A percentile compares a stretch with the other conserved stretches of the same genome.
phyloP scores from a whole-genome alignment of 2,329 filamentous ascomycete genomes.

The Aspergillus sp. region DNA sequence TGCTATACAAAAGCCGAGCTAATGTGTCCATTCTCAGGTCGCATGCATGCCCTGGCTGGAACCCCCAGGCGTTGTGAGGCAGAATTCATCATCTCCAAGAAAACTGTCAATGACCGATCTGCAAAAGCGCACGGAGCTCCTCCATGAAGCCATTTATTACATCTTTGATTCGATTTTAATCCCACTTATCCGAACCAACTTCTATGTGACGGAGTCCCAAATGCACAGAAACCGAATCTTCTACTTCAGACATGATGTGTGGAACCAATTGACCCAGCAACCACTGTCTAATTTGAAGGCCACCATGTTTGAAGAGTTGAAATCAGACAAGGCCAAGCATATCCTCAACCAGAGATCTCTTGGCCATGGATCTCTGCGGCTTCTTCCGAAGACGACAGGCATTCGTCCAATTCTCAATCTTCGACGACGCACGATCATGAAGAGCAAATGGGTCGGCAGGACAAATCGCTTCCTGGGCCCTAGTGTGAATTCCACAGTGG shows the following conservation, averaged over 20 bases:
- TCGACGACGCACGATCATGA: constrained; percentile 58
- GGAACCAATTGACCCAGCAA: constrained; percentile 73
- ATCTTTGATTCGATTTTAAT: constrained; percentile 88
- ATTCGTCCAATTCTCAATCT: constrained; percentile 88
- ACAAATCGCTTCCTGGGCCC: constrained; percentile 50
- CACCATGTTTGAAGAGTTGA: constrained; percentile 77
- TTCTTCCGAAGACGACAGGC: constrained; percentile 75
- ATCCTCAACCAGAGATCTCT: constrained; percentile 63
- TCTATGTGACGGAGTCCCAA: constrained; percentile 91
- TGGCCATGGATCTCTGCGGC: constrained; percentile 73
- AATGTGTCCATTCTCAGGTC: constrained; percentile 50
- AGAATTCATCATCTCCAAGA: constrained; percentile 21
- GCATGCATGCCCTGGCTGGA: constrained; percentile 70
- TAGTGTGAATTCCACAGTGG: constrained; percentile 69
- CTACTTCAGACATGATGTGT: constrained; percentile 93
- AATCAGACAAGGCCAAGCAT: constrained; percentile 52
- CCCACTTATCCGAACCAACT: constrained; percentile 80
- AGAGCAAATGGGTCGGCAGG: constrained; percentile 49
- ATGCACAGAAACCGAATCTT: constrained; percentile 76
- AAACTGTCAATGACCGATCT: constrained; percentile 71
- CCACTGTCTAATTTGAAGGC: constrained; percentile 65
- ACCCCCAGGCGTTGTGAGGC: constrained; percentile 45
- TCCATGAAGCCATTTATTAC: constrained; percentile 86
- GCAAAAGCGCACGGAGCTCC: constrained; percentile 72
- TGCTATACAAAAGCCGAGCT: neutral